A percentile compares a stretch with the other conserved stretches of the same genome.
phyloP scores from a whole-genome alignment of 1,139 yeast genomes.

The Maudiozyma humilis region DNA sequence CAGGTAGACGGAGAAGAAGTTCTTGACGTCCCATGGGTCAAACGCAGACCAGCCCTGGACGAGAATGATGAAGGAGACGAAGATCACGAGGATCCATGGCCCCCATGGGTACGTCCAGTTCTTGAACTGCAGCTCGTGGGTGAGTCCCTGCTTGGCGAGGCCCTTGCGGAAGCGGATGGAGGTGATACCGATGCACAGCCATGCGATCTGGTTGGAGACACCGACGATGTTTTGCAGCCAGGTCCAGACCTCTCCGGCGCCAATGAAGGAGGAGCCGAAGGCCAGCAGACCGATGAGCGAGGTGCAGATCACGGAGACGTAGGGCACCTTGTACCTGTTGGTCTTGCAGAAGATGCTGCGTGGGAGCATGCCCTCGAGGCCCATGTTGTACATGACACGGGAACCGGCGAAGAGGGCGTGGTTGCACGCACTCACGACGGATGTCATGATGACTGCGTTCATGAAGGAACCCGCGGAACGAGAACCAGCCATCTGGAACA shows the following conservation, averaged over 20 bases:
- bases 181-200: slow-evolving; percentile 37
- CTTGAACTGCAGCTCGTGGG: slow-evolving; percentile 32
- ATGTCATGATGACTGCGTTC: slow-evolving; percentile 44
- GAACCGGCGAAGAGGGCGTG: slow-evolving; percentile 46
- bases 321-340: slow-evolving; percentile 42
- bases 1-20: slow-evolving; percentile 42
- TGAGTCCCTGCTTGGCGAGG: slow-evolving; percentile 36
- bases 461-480: slow-evolving; percentile 40
- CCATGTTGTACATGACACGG: slow-evolving; percentile 40
- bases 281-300: slow-evolving; percentile 34
- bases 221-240: slow-evolving; percentile 36
- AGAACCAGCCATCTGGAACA: slow-evolving; percentile 45
- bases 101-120: slow-evolving; percentile 58
- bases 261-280: slow-evolving; percentile 33
- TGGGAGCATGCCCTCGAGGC: slow-evolving; percentile 41
- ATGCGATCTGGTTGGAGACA: slow-evolving; percentile 35
- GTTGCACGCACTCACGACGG: slow-evolving; percentile 46
- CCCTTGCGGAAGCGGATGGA: slow-evolving; percentile 48
- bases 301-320: slow-evolving; percentile 34
- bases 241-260: slow-evolving; percentile 33
- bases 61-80: slow-evolving; percentile 41
- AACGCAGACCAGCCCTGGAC: slow-evolving; percentile 61
- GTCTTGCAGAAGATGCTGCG: slow-evolving; percentile 40
- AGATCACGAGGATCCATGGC: slow-evolving; percentile 47
- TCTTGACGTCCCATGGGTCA: slow-evolving; percentile 46